Conservation (phyloP, 495 filamentous ascomycete species). For the Tuber melanosporum region DNA sequence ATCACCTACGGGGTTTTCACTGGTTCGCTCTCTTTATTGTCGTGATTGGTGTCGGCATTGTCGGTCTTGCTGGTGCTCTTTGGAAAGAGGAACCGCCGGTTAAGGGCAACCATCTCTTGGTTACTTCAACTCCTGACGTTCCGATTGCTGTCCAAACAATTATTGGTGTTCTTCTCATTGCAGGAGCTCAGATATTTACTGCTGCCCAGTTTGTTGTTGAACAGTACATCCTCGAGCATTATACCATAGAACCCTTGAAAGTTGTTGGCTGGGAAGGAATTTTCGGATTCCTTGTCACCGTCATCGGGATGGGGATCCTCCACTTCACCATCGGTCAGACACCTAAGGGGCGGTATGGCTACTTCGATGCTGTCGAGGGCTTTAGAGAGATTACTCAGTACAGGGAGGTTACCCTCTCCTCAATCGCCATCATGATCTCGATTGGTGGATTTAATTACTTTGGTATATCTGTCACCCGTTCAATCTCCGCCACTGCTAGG, state of each 20-base stretch:
- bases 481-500: constrained; percentile 80
- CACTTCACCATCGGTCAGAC: constrained; percentile 70
- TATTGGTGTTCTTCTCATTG: constrained; percentile 80
- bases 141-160: constrained; percentile 59
- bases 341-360: constrained; percentile 65
- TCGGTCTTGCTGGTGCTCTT: constrained; percentile 80
- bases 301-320: constrained; percentile 69
- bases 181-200: constrained; percentile 90
- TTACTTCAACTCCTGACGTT: constrained; percentile 9
- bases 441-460: constrained; percentile 99
- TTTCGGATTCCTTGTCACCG: constrained; percentile 81
- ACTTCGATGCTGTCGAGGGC: constrained; percentile 83
- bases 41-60: constrained; percentile 78
- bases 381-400: constrained; percentile 68
- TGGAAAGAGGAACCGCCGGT: constrained; percentile 56
- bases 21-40: constrained; percentile 84
- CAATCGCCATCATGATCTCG: constrained; percentile 87
- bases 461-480: constrained; percentile 82
- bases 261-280: constrained; percentile 95
- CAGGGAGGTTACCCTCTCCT: constrained; percentile 62
- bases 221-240: constrained; percentile 87
- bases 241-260: constrained; percentile 76
- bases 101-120: constrained; percentile 6
- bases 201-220: constrained; percentile 93
- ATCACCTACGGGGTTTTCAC: constrained; percentile 71